Evolutionary conservation across 2,329 filamentous ascomycete genomes (phyloP).

Genomic region (Pseudogymnoascus sp.): DNA sequence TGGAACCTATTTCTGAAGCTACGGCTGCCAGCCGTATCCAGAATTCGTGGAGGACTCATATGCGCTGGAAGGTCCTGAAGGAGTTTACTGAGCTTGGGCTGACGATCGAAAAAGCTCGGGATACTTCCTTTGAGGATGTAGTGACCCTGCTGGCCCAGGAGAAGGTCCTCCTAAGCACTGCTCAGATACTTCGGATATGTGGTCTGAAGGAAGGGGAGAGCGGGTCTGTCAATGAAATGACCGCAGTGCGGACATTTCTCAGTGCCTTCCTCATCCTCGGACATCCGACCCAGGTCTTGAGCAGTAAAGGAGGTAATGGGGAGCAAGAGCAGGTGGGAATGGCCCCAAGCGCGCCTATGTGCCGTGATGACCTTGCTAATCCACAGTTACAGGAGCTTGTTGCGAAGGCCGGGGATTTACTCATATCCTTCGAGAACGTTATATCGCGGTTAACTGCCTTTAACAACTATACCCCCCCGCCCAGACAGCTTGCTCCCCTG

Average conservation of each 20-base stretch:
- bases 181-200: slow-evolving; percentile 59
- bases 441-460: slow-evolving; percentile 54
- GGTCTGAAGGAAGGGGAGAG: slow-evolving; percentile 57
- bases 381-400: slow-evolving; percentile 63
- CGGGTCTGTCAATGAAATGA: slow-evolving; percentile 58
- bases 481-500: slow-evolving; percentile 52
- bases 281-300: slow-evolving; percentile 70
- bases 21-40: slow-evolving; percentile 60
- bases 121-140: slow-evolving; percentile 67
- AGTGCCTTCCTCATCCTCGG: slow-evolving; percentile 73
- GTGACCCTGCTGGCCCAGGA: slow-evolving; percentile 59
- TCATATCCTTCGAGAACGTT: slow-evolving; percentile 70
- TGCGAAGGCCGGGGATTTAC: slow-evolving; percentile 65
- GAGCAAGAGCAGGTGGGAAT: slow-evolving; percentile 49
- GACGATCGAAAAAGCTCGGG: slow-evolving; percentile 60
- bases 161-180: slow-evolving; percentile 55
- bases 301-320: slow-evolving; percentile 54
- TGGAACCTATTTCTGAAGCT: slow-evolving; percentile 44
- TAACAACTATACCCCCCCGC: slow-evolving; percentile 60
- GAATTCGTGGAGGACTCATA: slow-evolving; percentile 56
- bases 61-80: slow-evolving; percentile 50
- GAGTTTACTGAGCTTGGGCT: slow-evolving; percentile 59
- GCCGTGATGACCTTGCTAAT: slow-evolving; percentile 48
- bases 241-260: slow-evolving; percentile 65
- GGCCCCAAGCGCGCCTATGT: slow-evolving; percentile 35